Evolutionary conservation across 805 yeast genomes (phyloP), one percentile per base, ranked within the genome.

Genomic region (Osmozyma mogii): DNA sequence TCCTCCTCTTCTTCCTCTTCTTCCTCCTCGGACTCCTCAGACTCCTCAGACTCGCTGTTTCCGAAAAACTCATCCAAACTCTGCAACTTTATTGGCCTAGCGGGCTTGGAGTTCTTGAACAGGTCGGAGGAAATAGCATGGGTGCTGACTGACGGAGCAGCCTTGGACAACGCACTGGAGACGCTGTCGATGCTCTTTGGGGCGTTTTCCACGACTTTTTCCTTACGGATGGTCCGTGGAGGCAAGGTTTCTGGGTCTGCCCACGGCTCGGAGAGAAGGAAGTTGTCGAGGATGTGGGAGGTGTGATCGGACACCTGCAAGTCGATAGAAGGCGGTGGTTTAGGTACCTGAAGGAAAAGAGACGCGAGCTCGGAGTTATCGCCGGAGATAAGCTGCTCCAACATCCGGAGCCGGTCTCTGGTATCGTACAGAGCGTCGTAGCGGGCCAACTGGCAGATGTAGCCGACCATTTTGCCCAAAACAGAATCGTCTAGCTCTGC

Each of bases 31-130:
- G n/a, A n/a, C n/a, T n/a, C n/a, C 24, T 21, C 24, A n/a, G 13
- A 10, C 12, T 21, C 24, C 11, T 21, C 24, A n/a, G n/a, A n/a
- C 6, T 21, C 46, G 6, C 44, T 40, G 12, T 64, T 55, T 9
- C 69, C 80, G 42, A 88, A 77, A 50, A 88, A 88, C 37, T 88
- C 97, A 47, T 88, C 96, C 34, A 88, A 57, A 34, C 88, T 81
- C 50, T 84, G 94, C 22, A 82, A 53, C 35, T 72, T 70, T 44
- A 75, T 78, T 31, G 61, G 65, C 38, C 54, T 44, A 28, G 42
- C 42, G 2, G 46, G 41, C 19, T 19, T 25, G 15, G 27, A 15
- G 9, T 25, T 31, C 14, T 27, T 17, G 27, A 26, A 36, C 11
- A 28, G 42, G 14, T 38, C 37, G 9, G 54, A 47, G n/a, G 58